Base-by-base conservation (phyloP, 1,139 yeast species). In the Debaryomycetaceae sp. region DNA sequence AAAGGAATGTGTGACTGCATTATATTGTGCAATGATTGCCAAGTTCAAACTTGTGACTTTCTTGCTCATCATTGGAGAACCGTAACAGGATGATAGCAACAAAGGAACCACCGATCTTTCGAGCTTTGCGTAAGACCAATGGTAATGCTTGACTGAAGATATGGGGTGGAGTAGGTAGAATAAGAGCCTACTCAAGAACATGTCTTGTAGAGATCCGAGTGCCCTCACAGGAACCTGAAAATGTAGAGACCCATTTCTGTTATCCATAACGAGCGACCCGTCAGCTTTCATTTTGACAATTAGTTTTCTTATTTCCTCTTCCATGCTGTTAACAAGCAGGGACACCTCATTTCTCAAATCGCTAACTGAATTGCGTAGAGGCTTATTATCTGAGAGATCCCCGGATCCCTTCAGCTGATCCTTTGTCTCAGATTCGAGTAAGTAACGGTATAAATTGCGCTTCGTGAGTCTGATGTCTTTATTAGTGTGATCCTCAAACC, bases 401-500 rank as follows among this genome's bases (percentile, higher is more conserved):
- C 11, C 8, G 31, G 11, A 7, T 27, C 31, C 11, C 31, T 27
- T 27, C 4, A 27, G 37, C 8, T 9, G 38, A 11, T 8, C 17
- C 22, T 2, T n/a, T 8, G 22, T 17, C 6, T 13, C 38, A 2
- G n/a, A 5, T 17, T 58, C 57, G n/a, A 72, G 53, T 37, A 65
- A 49, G 33, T 63, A 47, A 34, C 85, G 62, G 7, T 72, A 59
- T 29, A 60, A 62, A 53, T 87, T 87, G 33, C 95, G 65, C 37
- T 65, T 57, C 0, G 93, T 85, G 42, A 84, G 66, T 4, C 54
- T 49, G 1, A 71, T 58, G 50, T 85, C 85, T 5, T 56, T 54
- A 53, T 87, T 87, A 0, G 93, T 82, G 1, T 65, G 56, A 57
- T 87, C 96, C 53, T 85, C 90, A 45, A 81, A 80, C 91, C 93